A percentile compares a stretch with the other conserved stretches of the same genome.
Evolutionary conservation across 1,139 yeast species (phyloP).

Genomic region (Pichia sp.): DNA sequence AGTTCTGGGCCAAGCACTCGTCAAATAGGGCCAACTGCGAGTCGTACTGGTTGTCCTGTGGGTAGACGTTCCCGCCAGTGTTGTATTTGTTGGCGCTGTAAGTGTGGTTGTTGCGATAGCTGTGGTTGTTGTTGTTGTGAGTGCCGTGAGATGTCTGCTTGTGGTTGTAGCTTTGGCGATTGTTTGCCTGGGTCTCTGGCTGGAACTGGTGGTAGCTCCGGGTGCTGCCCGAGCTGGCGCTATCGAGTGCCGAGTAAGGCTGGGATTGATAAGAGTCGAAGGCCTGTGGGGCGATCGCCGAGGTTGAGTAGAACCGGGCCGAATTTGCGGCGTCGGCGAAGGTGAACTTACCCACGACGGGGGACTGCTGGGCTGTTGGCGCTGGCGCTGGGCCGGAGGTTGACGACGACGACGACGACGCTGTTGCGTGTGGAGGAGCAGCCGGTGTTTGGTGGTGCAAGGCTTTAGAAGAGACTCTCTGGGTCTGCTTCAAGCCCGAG

Average conservation of each 20-base stretch:
- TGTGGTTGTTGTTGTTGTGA: background rate
- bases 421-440: background rate
- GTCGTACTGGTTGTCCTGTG: background rate
- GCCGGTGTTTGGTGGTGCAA: constrained; percentile 25
- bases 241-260: background rate
- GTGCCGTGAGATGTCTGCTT: background rate
- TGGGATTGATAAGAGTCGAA: background rate
- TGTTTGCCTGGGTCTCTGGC: background rate
- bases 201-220: too few species aligned
- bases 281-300: background rate
- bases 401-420: background rate
- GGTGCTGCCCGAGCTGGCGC: too few species aligned
- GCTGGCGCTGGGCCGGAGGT: background rate
- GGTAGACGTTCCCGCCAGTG: background rate
- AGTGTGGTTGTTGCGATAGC: background rate
- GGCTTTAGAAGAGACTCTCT: constrained; percentile 31
- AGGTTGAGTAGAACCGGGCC: background rate
- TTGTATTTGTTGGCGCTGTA: background rate
- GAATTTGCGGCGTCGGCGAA: background rate
- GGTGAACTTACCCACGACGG: background rate
- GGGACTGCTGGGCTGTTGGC: background rate
- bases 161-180: constrained; percentile 1
- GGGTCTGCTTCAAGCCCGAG: constrained; percentile 29
- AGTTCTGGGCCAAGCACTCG: constrained; percentile 41
- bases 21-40: constrained; percentile 32